These are phyloP conservation scores for Yamadazyma spencermartinsiae DNA, from an alignment of 1,139 yeast genomes.

Conservation along the genomic window DNA sequence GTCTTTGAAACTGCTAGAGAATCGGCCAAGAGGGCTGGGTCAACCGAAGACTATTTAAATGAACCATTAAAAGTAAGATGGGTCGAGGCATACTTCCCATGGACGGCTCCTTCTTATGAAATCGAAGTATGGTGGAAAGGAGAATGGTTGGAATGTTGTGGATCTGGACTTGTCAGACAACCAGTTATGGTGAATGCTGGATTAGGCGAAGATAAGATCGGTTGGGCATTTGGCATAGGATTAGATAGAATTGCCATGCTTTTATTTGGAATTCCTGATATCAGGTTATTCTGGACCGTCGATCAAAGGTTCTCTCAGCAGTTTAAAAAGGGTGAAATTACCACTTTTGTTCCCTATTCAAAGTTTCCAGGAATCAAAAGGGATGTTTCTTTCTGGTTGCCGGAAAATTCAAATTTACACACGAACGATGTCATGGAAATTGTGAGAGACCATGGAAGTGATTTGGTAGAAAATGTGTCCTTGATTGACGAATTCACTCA, in stretches of 20 bases:
- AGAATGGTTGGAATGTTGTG: slow-evolving; percentile 97
- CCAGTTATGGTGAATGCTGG: slow-evolving; percentile 76
- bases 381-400: slow-evolving; percentile 92
- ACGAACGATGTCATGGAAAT: slow-evolving; percentile 93
- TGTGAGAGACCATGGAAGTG: slow-evolving; percentile 82
- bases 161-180: slow-evolving; percentile 89
- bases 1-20: slow-evolving; percentile 76
- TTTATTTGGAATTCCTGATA: slow-evolving; percentile 92
- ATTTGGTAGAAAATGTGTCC: slow-evolving; percentile 82
- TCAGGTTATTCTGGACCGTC: slow-evolving; percentile 85
- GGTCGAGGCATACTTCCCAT: slow-evolving; percentile 96
- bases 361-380: slow-evolving; percentile 85
- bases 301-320: slow-evolving; percentile 80
- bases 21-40: slow-evolving; percentile 69
- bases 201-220: slow-evolving; percentile 57
- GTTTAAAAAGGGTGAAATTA: slow-evolving; percentile 62
- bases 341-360: slow-evolving; percentile 83
- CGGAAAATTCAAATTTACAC: slow-evolving; percentile 52
- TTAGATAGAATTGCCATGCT: slow-evolving; percentile 95
- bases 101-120: slow-evolving; percentile 99
- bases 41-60: slow-evolving; percentile 57
- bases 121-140: slow-evolving; percentile 99
- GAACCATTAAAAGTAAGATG: slow-evolving; percentile 87
- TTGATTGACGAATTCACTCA: slow-evolving; percentile 81
- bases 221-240: slow-evolving; percentile 99